Base-by-base conservation (phyloP, 495 filamentous ascomycete genomes). In the Halenospora varia region DNA sequence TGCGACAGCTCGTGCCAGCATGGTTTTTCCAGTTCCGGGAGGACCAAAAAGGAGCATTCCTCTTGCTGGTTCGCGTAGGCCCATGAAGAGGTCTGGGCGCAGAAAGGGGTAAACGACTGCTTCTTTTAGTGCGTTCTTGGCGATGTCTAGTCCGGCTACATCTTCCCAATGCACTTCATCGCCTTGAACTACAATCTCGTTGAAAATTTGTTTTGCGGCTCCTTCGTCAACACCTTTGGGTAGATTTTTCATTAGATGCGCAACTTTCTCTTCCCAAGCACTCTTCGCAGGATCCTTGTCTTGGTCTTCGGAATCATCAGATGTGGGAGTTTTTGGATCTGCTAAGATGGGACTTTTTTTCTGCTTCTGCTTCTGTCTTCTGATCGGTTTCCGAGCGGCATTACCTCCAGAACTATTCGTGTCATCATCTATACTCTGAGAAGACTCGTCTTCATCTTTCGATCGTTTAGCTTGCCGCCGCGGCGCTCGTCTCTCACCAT, bases 1-100 rank as follows among this genome's bases (percentile, higher is more conserved):
- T 1, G 94, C 94, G 2, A 97, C 94, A 19, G 93, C 93, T 51
- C 94, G 80, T 1, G 94, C 94, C 8, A 99, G 79, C 94, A 99
- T 99, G 1, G 94, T 99, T 71, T 99, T 97, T 42, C 94, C 94
- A 0, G 94, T 99, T 10, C 94, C 94, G 0, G 94, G 94, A 11
- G 94, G 94, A 1, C 94, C 94, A 66, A 99, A 99, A 2, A 99
- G 82, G 1, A 99, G 77, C 90, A 99, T 96, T 1, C 94, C 94
- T 44, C 92, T 78, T 11, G 93, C 94, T 10, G 94, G 94, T 67
- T 99, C 94, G 2, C 94, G 87, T 2, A 99, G 79, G 1, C 94
- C 94, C 76, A 91, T 90, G 71, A 99, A 99, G 10, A 99, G 75
- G 68, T 99, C 94, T 2, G 94, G 94, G 6, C 94, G 88, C 4